Evolutionary conservation across 2,329 filamentous ascomycete genomes (phyloP), one percentile per base, ranked within the genome.

Genomic region (Aspergillus proliferans): DNA sequence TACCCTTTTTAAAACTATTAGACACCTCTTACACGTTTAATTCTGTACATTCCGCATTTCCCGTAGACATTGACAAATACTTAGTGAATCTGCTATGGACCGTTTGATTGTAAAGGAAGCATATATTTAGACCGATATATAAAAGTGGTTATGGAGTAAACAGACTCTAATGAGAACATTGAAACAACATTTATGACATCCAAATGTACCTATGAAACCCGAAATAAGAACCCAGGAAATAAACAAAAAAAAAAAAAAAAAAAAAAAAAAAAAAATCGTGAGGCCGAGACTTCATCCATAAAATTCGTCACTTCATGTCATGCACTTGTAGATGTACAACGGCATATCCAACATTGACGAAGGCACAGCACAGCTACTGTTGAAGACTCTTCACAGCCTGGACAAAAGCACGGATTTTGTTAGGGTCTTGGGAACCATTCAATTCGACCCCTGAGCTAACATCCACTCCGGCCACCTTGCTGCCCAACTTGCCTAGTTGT

Each of bases 401-500:
- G 38, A 97, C 76, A 69, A 98, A 98, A 3, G 79, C 81, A 54
- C 76, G 75, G 58, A 98, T 97, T 73, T 86, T 94, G 15, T 82
- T 80, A 49, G 92, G 61, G 68, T 85, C 87, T 70, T 98, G 93
- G 64, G 82, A 76, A 2, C 90, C 92, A 58, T 86, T 80, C 33
- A 83, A 84, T 71, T 97, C 93, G 2, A 98, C 90, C 0, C 94
- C 94, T 62, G 88, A 95, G 68, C 90, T 95, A 18, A 95, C 88
- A 73, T 98, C 93, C 3, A 98, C 87, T 2, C 86, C 91, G 30
- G 90, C 74, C 10, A 96, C 81, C 51, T 84, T 81, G 8, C 75
- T 75, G 22, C 76, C 75, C 8, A 81, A 66, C 6, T 79, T 74
- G 0, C 83, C 85, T 14, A 92, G 72, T 12, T 79, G 77, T 19